Percentiles rank a stretch among this genome's conserved stretches.
Conservation (phyloP, 768 basidiomycete species). For the Mycena vitilis region DNA sequence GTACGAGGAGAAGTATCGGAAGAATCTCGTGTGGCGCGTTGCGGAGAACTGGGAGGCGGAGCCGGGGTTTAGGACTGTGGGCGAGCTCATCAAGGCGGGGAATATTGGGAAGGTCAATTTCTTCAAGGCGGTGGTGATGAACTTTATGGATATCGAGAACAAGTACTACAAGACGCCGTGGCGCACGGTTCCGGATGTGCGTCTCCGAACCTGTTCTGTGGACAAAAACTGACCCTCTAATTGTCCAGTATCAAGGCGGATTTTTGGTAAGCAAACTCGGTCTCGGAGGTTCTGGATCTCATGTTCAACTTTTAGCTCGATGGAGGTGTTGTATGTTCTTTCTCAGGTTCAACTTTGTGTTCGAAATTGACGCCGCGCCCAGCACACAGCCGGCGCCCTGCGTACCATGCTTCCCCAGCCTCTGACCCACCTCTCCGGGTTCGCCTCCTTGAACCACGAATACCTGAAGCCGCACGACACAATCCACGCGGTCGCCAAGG, state of each 20-base stretch:
- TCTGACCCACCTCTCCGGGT: constrained; percentile 68
- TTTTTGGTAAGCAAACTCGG: constrained; percentile 70
- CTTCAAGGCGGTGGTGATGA: constrained; percentile 69
- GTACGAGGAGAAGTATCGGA: constrained; percentile 74
- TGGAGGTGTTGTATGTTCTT: constrained; percentile 74
- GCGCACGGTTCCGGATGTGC: constrained; percentile 84
- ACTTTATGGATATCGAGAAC: constrained; percentile 67
- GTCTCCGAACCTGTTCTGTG: constrained; percentile 40
- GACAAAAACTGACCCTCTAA: constrained; percentile 6
- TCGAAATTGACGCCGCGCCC: constrained; percentile 7
- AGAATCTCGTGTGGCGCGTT: constrained; percentile 80
- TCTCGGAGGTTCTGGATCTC: constrained; percentile 7
- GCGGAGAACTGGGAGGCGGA: constrained; percentile 85
- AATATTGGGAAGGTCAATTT: constrained; percentile 79
- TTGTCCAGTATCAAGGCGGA: constrained; percentile 78
- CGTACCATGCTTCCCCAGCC: constrained; percentile 67
- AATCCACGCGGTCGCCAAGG: constrained; percentile 66
- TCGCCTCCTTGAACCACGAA: constrained; percentile 75
- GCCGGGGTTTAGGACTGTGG: constrained; percentile 63
- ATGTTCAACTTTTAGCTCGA: constrained; percentile 63
- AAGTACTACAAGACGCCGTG: constrained; percentile 88
- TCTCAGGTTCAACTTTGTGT: not conserved
- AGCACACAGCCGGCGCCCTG: constrained; percentile 78
- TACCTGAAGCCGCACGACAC: constrained; percentile 87
- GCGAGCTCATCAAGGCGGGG: constrained; percentile 62